These are phyloP conservation scores for Odonthalia washingtoniensis DNA, from an alignment of 31 red algal genomes.

Conservation along the genomic window DNA sequence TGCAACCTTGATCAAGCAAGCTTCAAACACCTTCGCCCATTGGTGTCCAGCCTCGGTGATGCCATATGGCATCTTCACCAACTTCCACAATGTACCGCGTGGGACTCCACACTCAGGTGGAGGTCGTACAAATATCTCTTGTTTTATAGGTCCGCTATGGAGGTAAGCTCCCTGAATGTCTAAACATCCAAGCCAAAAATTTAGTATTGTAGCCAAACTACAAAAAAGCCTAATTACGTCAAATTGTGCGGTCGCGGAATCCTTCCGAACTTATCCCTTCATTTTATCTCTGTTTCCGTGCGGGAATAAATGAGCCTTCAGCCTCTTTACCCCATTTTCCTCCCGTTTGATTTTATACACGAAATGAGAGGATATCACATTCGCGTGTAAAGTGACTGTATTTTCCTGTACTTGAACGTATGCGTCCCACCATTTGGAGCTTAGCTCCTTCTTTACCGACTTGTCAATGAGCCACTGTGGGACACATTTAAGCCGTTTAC, in stretches of 20 bases:
- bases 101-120: neutral
- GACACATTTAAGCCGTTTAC: conserved; percentile 6
- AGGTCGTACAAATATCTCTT: conserved; percentile 36
- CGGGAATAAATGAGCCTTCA: conserved; percentile 8
- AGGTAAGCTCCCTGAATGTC: conserved; percentile 39
- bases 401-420: conserved; percentile 25
- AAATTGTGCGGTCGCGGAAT: conserved; percentile 40
- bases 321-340: conserved; percentile 21
- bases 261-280: conserved; percentile 31
- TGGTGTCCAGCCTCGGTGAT: conserved; percentile 47
- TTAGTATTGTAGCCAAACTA: neutral
- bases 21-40: conserved; percentile 25
- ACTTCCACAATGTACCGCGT: neutral
- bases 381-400: neutral
- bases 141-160: conserved; percentile 33
- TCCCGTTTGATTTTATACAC: conserved; percentile 19
- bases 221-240: too few species aligned
- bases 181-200: conserved; percentile 12
- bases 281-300: conserved; percentile 36
- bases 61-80: conserved; percentile 23
- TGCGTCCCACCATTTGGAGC: conserved; percentile 22
- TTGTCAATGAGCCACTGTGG: conserved; percentile 30
- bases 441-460: neutral
- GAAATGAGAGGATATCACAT: conserved; percentile 14
- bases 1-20: conserved; percentile 3